Conservation (phyloP, 768 basidiomycete genomes). For the Lactifluus rugatus region DNA sequence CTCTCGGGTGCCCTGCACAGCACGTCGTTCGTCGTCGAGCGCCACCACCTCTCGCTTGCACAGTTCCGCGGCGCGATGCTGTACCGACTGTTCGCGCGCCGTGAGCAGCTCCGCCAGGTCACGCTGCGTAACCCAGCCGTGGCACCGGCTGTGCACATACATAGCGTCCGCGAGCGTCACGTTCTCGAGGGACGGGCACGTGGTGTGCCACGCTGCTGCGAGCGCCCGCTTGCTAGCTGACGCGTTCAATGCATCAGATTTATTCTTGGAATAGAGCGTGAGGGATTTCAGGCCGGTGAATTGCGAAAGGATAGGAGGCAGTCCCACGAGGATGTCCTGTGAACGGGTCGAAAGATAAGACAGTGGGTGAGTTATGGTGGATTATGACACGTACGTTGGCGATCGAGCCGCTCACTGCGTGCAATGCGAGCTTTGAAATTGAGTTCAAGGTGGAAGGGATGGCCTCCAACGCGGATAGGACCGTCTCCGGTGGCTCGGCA, state of each 20-base stretch:
- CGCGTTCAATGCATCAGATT: constrained; percentile 19
- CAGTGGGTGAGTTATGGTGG: no score
- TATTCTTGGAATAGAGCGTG: constrained; percentile 23
- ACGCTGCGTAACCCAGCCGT: constrained; percentile 22
- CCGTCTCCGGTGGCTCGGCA: constrained; percentile 12
- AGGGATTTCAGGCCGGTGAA: constrained; percentile 21
- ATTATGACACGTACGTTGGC: constrained; percentile 16
- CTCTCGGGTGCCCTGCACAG: not conserved
- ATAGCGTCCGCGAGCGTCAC: constrained; percentile 21
- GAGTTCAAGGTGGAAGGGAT: constrained; percentile 20
- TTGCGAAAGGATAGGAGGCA: constrained; percentile 20
- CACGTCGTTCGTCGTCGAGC: not conserved
- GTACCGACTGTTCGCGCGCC: constrained; percentile 11
- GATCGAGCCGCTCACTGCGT: constrained; percentile 23
- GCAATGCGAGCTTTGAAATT: constrained; percentile 21
- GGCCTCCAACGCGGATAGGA: constrained; percentile 19
- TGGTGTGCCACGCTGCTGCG: constrained; percentile 19
- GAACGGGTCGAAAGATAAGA: not conserved
- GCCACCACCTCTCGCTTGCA: constrained; percentile 5
- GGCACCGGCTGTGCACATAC: constrained; percentile 18
- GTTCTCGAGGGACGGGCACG: constrained; percentile 22
- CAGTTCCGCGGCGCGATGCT: not conserved
- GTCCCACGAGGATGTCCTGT: constrained; percentile 22
- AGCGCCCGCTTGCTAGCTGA: constrained; percentile 11
- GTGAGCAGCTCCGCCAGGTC: constrained; percentile 20